phyloP scores from a whole-genome alignment of 352 stramenopile genomes.

The Vaucheria bursata region DNA sequence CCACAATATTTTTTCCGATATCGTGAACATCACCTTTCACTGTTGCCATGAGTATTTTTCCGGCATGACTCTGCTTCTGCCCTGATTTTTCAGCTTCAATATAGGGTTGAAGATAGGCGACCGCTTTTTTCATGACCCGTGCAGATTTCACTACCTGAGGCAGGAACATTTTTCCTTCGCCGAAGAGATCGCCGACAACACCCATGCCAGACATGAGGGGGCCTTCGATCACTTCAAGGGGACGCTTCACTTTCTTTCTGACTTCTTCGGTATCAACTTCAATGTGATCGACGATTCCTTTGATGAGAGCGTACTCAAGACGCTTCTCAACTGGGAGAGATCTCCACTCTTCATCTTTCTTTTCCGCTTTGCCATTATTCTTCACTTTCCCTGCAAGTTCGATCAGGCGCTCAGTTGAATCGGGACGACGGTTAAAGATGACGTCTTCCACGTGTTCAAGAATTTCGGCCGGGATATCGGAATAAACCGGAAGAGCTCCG shows the following conservation, averaged over 20 bases:
- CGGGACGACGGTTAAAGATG: too few species aligned
- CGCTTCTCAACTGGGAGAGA: too few species aligned
- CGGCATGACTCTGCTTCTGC: conserved; percentile 57
- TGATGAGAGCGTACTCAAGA: conserved; percentile 85
- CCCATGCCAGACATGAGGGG: conserved; percentile 97
- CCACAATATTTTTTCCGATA: conserved; percentile 98
- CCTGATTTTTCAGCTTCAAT: conserved; percentile 92
- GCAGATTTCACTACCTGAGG: conserved; percentile 96
- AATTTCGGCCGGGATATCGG: too few species aligned
- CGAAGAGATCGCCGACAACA: conserved; percentile 89
- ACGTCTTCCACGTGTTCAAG: too few species aligned
- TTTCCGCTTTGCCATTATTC: too few species aligned
- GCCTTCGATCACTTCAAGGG: conserved; percentile 93
- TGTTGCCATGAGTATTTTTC: conserved; percentile 83
- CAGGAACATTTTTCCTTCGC: conserved; percentile 93
- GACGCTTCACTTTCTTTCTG: conserved; percentile 57
- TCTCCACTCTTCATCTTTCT: too few species aligned
- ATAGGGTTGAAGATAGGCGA: conserved; percentile 91
- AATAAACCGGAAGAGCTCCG: too few species aligned
- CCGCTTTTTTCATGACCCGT: conserved; percentile 97
- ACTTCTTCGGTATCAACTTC: conserved; percentile 87
- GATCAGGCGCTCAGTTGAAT: too few species aligned
- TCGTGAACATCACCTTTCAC: conserved; percentile 97
- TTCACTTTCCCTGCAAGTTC: too few species aligned
- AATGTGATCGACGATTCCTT: conserved; percentile 92